These are phyloP conservation scores for Hypomontagnella submonticulosa DNA, from an alignment of 495 filamentous ascomycete genomes.

Conservation along the genomic window DNA sequence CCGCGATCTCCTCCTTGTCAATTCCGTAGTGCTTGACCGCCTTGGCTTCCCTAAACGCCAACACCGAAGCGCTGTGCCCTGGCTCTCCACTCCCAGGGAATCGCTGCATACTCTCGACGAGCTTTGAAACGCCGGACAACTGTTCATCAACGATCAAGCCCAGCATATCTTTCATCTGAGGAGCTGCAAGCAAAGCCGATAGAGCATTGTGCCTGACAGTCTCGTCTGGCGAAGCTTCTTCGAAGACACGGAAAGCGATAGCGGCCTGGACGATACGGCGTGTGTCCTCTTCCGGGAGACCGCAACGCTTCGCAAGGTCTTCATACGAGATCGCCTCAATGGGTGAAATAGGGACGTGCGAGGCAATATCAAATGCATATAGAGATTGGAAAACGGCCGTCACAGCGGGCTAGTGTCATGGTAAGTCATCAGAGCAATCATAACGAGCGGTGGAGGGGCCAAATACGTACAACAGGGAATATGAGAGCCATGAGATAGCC, in stretches of 20 bases:
- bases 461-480: slow-evolving; percentile 28
- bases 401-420: slow-evolving; percentile 19
- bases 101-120: slow-evolving; percentile 39
- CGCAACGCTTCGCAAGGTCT: slow-evolving; percentile 48
- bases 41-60: slow-evolving; percentile 25
- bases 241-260: slow-evolving; percentile 60
- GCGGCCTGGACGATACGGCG: slow-evolving; percentile 60
- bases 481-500: slow-evolving; percentile 23
- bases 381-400: slow-evolving; percentile 29
- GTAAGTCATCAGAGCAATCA: slow-evolving; percentile 6
- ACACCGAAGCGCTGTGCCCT: slow-evolving; percentile 38
- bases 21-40: slow-evolving; percentile 16
- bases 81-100: slow-evolving; percentile 44
- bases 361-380: slow-evolving; percentile 37
- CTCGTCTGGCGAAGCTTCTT: slow-evolving; percentile 53
- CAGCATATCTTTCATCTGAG: slow-evolving; percentile 48
- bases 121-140: slow-evolving; percentile 42
- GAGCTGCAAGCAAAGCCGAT: slow-evolving; percentile 45
- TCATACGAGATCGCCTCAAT: slow-evolving; percentile 45
- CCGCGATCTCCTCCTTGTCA: slow-evolving; percentile 15
- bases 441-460: neutral
- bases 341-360: slow-evolving; percentile 31
- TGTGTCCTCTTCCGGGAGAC: slow-evolving; percentile 48
- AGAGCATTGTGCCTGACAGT: slow-evolving; percentile 56
- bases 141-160: slow-evolving; percentile 55